Base-by-base conservation (phyloP, 345 rosid genomes). In the Erodium maritimum region DNA sequence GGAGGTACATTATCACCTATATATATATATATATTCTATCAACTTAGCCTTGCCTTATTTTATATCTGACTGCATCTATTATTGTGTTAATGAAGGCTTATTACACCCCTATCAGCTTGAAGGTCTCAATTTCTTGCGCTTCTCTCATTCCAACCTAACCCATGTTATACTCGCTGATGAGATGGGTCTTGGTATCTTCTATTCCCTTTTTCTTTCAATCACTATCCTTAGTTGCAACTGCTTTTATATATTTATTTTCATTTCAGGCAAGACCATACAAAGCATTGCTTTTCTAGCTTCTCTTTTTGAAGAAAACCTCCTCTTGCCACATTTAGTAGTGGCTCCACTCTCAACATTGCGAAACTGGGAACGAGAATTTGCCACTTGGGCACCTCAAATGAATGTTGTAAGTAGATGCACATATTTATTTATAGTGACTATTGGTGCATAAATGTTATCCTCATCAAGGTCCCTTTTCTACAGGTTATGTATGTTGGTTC, bases 121-220 rank as follows among this genome's bases (percentile, higher is more conserved):
- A 81, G 97, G 99, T 50, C 79, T 94, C 65, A 94, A 94, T 64
- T 94, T 94, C 81, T 67, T 94, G 69, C 90, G 96, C 52, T 94
- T 83, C 69, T 87, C 99, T 18, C 90, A 95, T 95, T 87, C 96
- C 64, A 90, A 90, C 65, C 95, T 85, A 59, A 90, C 97, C 3
- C 97, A 94, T 80, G 99, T 87, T 23, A 90, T 94, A 67, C 97
- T 94, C 67, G 99, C 99, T 65, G 99, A 94, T 82, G 99, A 94
- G 70, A 94, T 94, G 99, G 99, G 97, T 54, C 82, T 94, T 65
- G 99, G 99, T 89, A 76, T 72, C 67, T 65, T 55, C 61, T 60
- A 21, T 60, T 42, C 61, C 53, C 12, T 42, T 42, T 42, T 42
- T 42, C 12, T 42, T 2, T 6, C 37, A 29, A 23, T 59, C n/a